Evolutionary conservation across 75 land plant genomes (phyloP).

Genomic region (Chamaecyparis obtusa): DNA sequence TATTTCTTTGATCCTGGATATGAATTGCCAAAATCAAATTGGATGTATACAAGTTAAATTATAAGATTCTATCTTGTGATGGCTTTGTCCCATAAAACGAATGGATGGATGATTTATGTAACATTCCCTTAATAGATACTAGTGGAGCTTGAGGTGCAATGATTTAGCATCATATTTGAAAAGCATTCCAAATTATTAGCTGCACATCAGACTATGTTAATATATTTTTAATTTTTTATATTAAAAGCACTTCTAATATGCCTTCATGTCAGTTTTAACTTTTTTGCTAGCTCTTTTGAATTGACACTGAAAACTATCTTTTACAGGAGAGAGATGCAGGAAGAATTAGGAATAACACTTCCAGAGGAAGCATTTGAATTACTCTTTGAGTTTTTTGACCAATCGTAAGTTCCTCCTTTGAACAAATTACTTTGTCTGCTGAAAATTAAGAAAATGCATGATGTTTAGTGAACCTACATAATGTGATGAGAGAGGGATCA

Average conservation of each 20-base stretch:
- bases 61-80: neutral
- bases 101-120: neutral
- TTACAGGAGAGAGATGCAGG: conserved; percentile 60
- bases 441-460: neutral
- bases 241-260: neutral
- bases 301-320: neutral
- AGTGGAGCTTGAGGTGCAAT: neutral
- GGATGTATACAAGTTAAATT: neutral
- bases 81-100: neutral
- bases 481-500: neutral
- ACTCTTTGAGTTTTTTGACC: conserved; percentile 71
- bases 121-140: neutral
- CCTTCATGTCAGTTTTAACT: neutral
- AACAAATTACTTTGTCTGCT: neutral
- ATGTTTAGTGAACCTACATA: neutral
- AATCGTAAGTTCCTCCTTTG: conserved; percentile 53
- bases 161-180: neutral
- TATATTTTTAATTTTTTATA: neutral
- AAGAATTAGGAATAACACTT: conserved; percentile 84
- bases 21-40: neutral
- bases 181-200: neutral
- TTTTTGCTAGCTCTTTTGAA: neutral
- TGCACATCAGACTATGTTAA: conserved; percentile 1
- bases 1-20: neutral
- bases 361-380: conserved; percentile 92